Base-by-base conservation (phyloP, 371 early-diverging fungal species). In the Dentiscutata heterogama region DNA sequence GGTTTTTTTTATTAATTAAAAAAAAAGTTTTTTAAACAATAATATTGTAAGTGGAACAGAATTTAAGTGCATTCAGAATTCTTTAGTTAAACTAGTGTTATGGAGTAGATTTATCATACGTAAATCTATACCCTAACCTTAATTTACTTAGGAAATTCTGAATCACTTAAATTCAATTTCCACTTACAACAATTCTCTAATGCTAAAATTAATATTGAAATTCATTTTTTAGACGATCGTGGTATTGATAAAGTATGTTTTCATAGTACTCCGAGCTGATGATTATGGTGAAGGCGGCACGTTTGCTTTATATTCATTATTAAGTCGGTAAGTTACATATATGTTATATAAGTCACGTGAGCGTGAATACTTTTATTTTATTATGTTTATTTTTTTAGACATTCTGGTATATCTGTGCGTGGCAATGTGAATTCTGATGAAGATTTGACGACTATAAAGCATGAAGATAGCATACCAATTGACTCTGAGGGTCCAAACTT, bases 231-330 rank as follows among this genome's bases (percentile, higher is more conserved):
- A 72, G 78, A 89, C 89, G 29, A 78, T 91, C 11, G 84, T 91
- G 11, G 86, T 88, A 64, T 83, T 84, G 51, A 50, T 89, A 35
- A 92, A 92, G 67, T 92, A 92, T 75, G 84, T 88, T 22, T 83
- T 87, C 46, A 86, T 91, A 54, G 88, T 91, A 1, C 53, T 92
- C 64, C 75, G 54, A 84, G 92, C 92, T 3, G 90, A 89, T 80
- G 91, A 91, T 82, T 88, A 91, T 80, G 92, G 92, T n/a, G 90
- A 91, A 83, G 92, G 92, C 42, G 92, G 92, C 50, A 89, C 89
- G 4, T 92, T 89, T 86, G 92, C 92, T 8, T 81, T 92, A 31
- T 86, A 89, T 42, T 89, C 91, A 2, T 82, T 91, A 25, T 76
- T 92, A 29, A 82, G 84, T 22, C 82, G 86, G 20, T 86, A 87